Conservation (phyloP, 768 basidiomycete species). For the Hydnomerulius pinastri region DNA sequence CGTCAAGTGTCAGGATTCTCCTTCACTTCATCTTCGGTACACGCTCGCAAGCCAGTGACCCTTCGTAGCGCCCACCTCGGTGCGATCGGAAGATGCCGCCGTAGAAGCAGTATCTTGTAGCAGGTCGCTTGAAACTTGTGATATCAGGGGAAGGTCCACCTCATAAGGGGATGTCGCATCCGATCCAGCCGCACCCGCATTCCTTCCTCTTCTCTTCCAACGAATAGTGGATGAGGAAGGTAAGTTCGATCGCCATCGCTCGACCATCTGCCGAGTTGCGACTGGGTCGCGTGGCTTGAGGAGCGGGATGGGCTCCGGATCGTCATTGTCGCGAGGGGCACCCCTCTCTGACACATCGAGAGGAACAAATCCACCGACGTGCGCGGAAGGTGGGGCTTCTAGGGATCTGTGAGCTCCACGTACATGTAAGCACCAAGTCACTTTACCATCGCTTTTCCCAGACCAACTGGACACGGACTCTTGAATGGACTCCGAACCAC, state of each 20-base stretch:
- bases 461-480: constrained; percentile 35
- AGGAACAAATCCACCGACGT: constrained; percentile 8
- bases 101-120: constrained; percentile 28
- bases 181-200: constrained; percentile 4
- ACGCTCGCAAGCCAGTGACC: constrained; percentile 36
- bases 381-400: constrained; percentile 30
- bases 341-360: constrained; percentile 25
- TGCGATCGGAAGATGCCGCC: constrained; percentile 32
- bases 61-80: constrained; percentile 31
- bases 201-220: constrained; percentile 14
- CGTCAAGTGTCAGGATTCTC: no score
- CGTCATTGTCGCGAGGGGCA: constrained; percentile 8
- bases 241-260: constrained; percentile 32
- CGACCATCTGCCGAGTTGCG: constrained; percentile 31
- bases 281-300: constrained; percentile 22
- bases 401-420: background rate
- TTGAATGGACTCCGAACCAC: constrained; percentile 14
- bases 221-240: constrained; percentile 13
- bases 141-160: constrained; percentile 13
- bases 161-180: background rate
- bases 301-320: constrained; percentile 11
- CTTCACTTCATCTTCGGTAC: constrained; percentile 15
- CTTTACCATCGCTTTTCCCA: constrained; percentile 29
- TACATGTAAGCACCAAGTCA: background rate
- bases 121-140: constrained; percentile 23